These are phyloP conservation scores for Microstegium vimineum DNA, from an alignment of 176 grass and related monocot genomes.

Conservation along the genomic window DNA sequence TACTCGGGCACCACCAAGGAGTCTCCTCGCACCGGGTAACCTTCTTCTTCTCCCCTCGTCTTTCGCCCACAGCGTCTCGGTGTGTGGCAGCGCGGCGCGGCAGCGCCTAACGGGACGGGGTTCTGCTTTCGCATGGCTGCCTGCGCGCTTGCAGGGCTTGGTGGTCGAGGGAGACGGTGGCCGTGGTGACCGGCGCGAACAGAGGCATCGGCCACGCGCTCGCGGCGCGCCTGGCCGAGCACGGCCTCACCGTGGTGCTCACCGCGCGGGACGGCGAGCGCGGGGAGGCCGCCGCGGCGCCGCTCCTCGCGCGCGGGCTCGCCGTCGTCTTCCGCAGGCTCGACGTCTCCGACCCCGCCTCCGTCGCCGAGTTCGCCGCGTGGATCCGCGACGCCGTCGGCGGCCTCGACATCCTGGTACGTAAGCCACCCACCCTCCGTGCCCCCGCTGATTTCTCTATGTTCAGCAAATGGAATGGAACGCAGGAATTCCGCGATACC, in stretches of 20 bases:
- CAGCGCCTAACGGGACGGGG: too few relatives aligned
- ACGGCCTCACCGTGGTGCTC: conserved; percentile 87
- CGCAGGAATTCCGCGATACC: background rate
- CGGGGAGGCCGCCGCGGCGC: conserved; percentile 66
- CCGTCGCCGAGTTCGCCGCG: conserved; percentile 54
- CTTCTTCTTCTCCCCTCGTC: background rate
- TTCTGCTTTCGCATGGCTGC: too few relatives aligned
- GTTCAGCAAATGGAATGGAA: background rate
- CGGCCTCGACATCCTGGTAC: conserved; percentile 90
- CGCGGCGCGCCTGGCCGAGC: conserved; percentile 62
- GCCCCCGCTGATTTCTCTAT: background rate
- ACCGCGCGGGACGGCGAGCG: conserved; percentile 64
- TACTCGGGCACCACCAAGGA: background rate
- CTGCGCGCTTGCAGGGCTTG: conserved; percentile 28
- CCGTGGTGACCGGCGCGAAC: conserved; percentile 93
- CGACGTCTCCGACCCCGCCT: conserved; percentile 64
- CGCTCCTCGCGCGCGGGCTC: conserved; percentile 41
- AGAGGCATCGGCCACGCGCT: conserved; percentile 81
- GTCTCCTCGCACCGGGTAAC: background rate
- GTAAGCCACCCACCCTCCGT: too few relatives aligned
- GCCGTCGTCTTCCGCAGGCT: conserved; percentile 48
- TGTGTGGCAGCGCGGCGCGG: too few relatives aligned
- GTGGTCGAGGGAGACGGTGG: conserved; percentile 88
- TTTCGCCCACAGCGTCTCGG: too few relatives aligned
- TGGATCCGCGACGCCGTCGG: conserved; percentile 57